Base-by-base conservation (phyloP, 495 filamentous ascomycete species). In the Penicillium ochrochloron region DNA sequence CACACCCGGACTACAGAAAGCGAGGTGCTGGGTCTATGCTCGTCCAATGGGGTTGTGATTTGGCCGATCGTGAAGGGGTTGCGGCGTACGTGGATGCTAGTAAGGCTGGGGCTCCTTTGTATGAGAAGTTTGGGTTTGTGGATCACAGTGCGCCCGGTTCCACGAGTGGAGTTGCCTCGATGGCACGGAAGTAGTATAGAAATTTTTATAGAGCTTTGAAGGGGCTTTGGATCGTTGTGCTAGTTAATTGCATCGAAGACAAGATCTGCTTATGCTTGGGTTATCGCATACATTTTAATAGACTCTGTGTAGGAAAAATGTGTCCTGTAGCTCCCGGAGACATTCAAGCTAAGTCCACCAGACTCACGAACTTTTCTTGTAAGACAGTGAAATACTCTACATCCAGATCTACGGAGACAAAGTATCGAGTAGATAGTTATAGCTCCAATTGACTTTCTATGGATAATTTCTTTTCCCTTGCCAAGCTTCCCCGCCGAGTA, bases 1-100 rank as follows among this genome's bases (percentile, higher is more conserved):
- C 81, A 21, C 78, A 83, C 55, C 84, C 82, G 4, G 75, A 79
- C 25, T 41, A 41, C 37, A 41, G 37, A 17, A 41, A 41, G 14
- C 71, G 76, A 34, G 84, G 85, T 3, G 84, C 84, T 1, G 84
- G 80, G 7, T 71, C 73, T 2, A 75, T 81, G 67, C 77, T 87
- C 1, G 72, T 84, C 5, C 39, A 70, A 19, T 87, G 84, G 83
- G 84, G 83, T 4, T 79, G 82, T 46, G 68, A 78, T 19, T 62
- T 73, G 39, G 80, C 82, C 0, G 78, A 82, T 64, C 39, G 66
- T 34, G 66, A 76, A 23, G 70, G 73, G 1, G 66, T 70, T 2
- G 56, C 64, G 14, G 70, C 68, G 5, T 78, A 77, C 59, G 61
- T 77, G 14, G 73, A 80, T 64, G 72, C 73, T 10, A 74, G 72